Percentiles rank a stretch among this genome's conserved stretches.
Evolutionary conservation across 1,284 basidiomycete species (phyloP).

Genomic region (Porphyrellus sp.): DNA sequence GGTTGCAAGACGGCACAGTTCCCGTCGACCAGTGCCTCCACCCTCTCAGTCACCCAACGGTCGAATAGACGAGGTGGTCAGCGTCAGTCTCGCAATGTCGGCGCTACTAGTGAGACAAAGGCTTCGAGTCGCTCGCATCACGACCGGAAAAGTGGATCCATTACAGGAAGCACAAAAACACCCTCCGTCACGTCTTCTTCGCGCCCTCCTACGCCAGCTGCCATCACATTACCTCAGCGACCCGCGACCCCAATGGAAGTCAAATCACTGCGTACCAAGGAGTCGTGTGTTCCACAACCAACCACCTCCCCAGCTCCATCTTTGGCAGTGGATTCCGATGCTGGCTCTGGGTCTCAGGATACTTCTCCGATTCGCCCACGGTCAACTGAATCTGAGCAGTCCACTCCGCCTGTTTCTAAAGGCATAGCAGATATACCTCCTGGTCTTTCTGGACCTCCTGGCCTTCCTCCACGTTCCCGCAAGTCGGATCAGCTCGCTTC

Average conservation of each 20-base stretch:
- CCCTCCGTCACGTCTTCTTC: conserved; percentile 57
- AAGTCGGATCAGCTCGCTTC: conserved; percentile 51
- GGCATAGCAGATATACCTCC: conserved; percentile 50
- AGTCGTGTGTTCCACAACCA: conserved; percentile 36
- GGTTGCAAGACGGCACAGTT: conserved; percentile 50
- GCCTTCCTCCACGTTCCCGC: conserved; percentile 53
- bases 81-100: conserved; percentile 40
- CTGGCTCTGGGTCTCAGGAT: conserved; percentile 39
- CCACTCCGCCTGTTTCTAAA: conserved; percentile 43
- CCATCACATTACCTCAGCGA: conserved; percentile 38
- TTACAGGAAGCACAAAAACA: conserved; percentile 38
- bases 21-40: conserved; percentile 15
- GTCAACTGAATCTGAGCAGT: conserved; percentile 43
- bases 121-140: conserved; percentile 31
- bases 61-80: conserved; percentile 41
- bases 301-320: conserved; percentile 52
- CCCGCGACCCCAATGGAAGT: conserved; percentile 47
- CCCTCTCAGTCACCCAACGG: conserved; percentile 34
- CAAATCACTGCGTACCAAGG: conserved; percentile 43
- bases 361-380: conserved; percentile 44
- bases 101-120: conserved; percentile 38
- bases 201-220: conserved; percentile 59
- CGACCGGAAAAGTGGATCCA: conserved; percentile 39
- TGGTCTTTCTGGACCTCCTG: conserved; percentile 65
- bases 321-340: conserved; percentile 40